Evolutionary conservation across 192 early-diverging fungal genomes (phyloP).

Genomic region (Dispira parvispora): DNA sequence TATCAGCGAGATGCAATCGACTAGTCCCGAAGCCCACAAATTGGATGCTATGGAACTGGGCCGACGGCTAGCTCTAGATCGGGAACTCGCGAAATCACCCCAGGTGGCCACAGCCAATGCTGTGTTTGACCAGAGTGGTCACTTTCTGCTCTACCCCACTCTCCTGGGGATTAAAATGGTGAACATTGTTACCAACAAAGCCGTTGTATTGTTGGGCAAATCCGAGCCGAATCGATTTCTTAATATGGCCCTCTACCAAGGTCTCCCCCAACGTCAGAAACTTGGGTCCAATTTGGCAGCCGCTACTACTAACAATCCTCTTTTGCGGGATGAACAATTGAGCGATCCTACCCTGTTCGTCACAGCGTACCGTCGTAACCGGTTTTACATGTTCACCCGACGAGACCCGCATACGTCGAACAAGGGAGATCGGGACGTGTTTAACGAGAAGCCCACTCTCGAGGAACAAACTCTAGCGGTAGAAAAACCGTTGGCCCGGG

Average conservation of each 20-base stretch:
- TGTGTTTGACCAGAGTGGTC: constrained; percentile 81
- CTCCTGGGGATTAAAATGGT: constrained; percentile 91
- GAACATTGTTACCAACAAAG: constrained; percentile 72
- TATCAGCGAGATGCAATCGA: constrained; percentile 76
- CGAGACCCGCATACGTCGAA: constrained; percentile 55
- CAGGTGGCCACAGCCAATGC: constrained; percentile 51
- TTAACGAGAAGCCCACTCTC: constrained; percentile 91
- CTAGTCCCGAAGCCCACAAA: constrained; percentile 41
- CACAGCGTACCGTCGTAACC: constrained; percentile 77
- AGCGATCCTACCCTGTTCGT: constrained; percentile 78
- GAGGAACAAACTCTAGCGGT: constrained; percentile 89
- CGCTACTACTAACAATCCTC: constrained; percentile 77
- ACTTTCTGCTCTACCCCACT: constrained; percentile 84
- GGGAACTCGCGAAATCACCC: constrained; percentile 61
- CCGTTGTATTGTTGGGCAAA: constrained; percentile 71
- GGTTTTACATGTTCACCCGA: constrained; percentile 86
- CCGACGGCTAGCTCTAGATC: constrained; percentile 71
- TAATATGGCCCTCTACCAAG: constrained; percentile 79
- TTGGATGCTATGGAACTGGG: constrained; percentile 99
- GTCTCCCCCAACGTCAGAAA: constrained; percentile 13
- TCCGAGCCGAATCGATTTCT: constrained; percentile 81
- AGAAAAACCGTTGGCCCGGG: constrained; percentile 35
- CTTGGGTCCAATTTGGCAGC: constrained; percentile 31
- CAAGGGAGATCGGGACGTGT: constrained; percentile 73
- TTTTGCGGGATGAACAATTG: constrained; percentile 39